phyloP scores from a whole-genome alignment of 495 filamentous ascomycete species.

The Beverwykella pulmonaria region DNA sequence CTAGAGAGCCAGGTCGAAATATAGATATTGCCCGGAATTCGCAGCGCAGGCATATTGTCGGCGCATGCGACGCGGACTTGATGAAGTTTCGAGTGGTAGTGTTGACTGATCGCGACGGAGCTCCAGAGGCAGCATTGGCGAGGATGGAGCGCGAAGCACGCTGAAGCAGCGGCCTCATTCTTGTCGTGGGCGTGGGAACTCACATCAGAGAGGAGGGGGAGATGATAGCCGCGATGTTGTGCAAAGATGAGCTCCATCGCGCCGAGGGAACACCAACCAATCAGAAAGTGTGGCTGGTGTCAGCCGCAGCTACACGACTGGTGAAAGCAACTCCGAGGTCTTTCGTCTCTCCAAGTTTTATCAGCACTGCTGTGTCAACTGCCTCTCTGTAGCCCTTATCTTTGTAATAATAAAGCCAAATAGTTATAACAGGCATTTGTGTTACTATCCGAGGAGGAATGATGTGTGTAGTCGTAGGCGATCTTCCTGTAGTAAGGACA shows the following conservation, averaged over 20 bases:
- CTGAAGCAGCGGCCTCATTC: conserved; percentile 42
- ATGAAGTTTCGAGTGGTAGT: not conserved
- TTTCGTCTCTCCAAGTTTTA: too few species aligned
- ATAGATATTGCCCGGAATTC: conserved; percentile 21
- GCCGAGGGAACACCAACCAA: not conserved
- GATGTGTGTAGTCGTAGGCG: too few species aligned
- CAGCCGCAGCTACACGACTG: too few species aligned
- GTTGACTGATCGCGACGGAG: conserved; percentile 1
- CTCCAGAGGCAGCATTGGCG: conserved; percentile 1
- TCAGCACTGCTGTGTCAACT: too few species aligned
- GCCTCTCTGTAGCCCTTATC: too few species aligned
- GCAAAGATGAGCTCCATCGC: not conserved
- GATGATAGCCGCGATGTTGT: not conserved
- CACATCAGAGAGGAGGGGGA: conserved; percentile 12
- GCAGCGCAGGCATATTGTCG: conserved; percentile 39
- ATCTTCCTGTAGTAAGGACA: too few species aligned
- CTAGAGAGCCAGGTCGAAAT: not conserved
- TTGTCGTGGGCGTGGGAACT: conserved; percentile 19
- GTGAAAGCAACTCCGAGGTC: too few species aligned
- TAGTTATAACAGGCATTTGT: too few species aligned
- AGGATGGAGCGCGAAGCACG: conserved; percentile 35
- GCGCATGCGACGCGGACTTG: not conserved
- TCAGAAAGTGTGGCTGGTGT: not conserved
- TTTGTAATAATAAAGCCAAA: too few species aligned
- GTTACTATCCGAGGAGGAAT: too few species aligned